Conservation (phyloP, 73 alveolate genomes). For the Paramecium pentaurelia region DNA sequence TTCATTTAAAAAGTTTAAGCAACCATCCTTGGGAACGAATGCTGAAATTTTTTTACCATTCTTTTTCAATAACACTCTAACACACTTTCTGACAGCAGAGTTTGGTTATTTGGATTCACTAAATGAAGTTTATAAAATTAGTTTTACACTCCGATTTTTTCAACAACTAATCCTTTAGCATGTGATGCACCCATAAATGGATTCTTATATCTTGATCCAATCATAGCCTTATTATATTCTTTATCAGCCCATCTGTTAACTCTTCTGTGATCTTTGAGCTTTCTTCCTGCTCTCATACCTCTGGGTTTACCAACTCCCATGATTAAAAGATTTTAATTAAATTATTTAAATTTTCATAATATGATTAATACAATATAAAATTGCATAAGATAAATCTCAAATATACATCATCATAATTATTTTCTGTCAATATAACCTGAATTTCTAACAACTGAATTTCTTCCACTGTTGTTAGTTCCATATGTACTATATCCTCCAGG, state of each 20-base stretch:
- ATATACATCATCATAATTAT: background rate
- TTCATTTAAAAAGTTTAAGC: constrained; percentile 75
- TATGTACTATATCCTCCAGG: background rate
- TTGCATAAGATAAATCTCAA: background rate
- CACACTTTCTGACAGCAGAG: constrained; percentile 86
- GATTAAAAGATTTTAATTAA: constrained; percentile 36
- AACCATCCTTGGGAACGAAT: constrained; percentile 79
- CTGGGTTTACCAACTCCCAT: constrained; percentile 65
- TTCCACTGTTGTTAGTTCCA: background rate
- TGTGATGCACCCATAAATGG: constrained; percentile 81
- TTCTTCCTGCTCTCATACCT: constrained; percentile 64
- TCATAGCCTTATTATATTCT: constrained; percentile 68
- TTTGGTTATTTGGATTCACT: constrained; percentile 79
- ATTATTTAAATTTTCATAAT: background rate
- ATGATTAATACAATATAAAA: background rate
- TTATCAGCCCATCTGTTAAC: constrained; percentile 77
- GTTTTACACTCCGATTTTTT: constrained; percentile 64
- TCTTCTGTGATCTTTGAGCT: constrained; percentile 60
- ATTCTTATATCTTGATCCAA: constrained; percentile 74
- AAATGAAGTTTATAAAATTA: background rate
- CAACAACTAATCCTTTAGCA: constrained; percentile 76
- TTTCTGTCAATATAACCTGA: background rate
- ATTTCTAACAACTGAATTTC: background rate
- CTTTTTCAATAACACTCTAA: constrained; percentile 74
- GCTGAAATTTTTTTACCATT: constrained; percentile 73